Base-by-base conservation (phyloP, 2,329 filamentous ascomycete genomes). In the Microdochium nivale region DNA sequence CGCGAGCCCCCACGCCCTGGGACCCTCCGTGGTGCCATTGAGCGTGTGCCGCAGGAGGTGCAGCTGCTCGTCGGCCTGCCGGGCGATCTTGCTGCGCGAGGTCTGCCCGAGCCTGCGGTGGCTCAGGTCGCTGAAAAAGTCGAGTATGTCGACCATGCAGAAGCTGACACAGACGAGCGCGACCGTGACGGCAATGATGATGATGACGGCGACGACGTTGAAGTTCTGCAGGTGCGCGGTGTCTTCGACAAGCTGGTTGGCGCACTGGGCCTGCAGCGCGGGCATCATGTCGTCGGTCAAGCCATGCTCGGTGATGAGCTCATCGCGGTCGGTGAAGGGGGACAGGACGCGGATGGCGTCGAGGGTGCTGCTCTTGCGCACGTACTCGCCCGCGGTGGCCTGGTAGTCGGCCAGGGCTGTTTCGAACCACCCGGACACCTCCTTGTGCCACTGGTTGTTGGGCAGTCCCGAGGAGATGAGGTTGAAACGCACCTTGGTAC, bases 201-300 rank as follows among this genome's bases (percentile, higher is more conserved):
- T 40, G 35, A 49, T 46, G 25, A 53, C 44, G 19, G 48, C 49
- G 21, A 47, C 25, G 16, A 53, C 37, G 49, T 25, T 51, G 13
- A 51, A 53, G 46, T 51, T 53, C 49, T 53, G 52, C 25, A 51
- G 32, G 3, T 50, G 24, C 10, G 33, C 52, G 3, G 52, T n/a
- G 21, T 37, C 23, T 3, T 25, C 46, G 9, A 53, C 49, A 3
- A 53, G 52, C 27, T 53, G 52, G 5, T 47, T 40, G 25, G 25
- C 16, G 35, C 52, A 53, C 37, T 50, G 46, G 3, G n/a, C 16
- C 40, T 24, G 40, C 40, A 44, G 21, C 16, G 40, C 23, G 9
- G n/a, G 14, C 16, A 44, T 24, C 40, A 44, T 44, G n/a, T 44
- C 40, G n/a, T 44, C 16, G 3, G 40, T 44, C 16, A 44, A 44